A percentile compares a stretch with the other conserved stretches of the same genome.
Conservation (phyloP, 2,329 filamentous ascomycete species). For the Aspergillaceae sp. region DNA sequence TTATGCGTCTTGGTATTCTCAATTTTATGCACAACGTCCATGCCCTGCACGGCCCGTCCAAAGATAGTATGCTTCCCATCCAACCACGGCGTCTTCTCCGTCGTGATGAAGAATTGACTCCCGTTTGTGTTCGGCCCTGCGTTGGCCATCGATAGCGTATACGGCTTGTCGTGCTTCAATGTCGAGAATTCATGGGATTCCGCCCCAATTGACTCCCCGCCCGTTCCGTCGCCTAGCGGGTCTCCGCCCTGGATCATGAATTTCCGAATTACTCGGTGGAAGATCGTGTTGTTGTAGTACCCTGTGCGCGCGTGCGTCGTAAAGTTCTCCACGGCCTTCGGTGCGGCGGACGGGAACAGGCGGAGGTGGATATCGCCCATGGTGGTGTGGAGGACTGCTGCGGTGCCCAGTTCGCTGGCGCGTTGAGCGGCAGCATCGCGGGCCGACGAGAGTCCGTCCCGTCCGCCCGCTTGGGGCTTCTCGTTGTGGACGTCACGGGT, state of each 20-base stretch:
- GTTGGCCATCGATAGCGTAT: constrained; percentile 96
- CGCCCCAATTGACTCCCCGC: constrained; percentile 92
- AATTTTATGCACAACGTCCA: constrained; percentile 93
- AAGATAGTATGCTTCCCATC: constrained; percentile 97
- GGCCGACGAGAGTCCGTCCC: constrained; percentile 8
- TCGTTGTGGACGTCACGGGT: constrained; percentile 92
- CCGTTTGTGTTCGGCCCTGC: constrained; percentile 92
- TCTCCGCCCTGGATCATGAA: constrained; percentile 95
- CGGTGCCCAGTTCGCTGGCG: constrained; percentile 62
- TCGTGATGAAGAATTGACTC: constrained; percentile 97
- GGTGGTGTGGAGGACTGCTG: constrained; percentile 81
- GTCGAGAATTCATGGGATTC: constrained; percentile 92
- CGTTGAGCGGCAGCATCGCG: constrained; percentile 47
- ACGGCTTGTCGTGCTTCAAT: constrained; percentile 88
- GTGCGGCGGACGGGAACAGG: constrained; percentile 84
- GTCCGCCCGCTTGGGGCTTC: constrained; percentile 57
- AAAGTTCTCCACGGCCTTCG: constrained; percentile 95
- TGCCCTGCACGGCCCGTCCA: constrained; percentile 75
- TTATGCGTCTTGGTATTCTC: constrained; percentile 79
- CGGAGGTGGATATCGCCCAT: constrained; percentile 91
- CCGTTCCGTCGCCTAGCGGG: constrained; percentile 78
- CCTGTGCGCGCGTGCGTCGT: constrained; percentile 79
- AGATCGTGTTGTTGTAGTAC: constrained; percentile 97
- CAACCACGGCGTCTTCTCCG: constrained; percentile 92
- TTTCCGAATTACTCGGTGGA: constrained; percentile 92